Evolutionary conservation across 2,329 filamentous ascomycete genomes (phyloP).

Genomic region (Aspergillus tubingensis): DNA sequence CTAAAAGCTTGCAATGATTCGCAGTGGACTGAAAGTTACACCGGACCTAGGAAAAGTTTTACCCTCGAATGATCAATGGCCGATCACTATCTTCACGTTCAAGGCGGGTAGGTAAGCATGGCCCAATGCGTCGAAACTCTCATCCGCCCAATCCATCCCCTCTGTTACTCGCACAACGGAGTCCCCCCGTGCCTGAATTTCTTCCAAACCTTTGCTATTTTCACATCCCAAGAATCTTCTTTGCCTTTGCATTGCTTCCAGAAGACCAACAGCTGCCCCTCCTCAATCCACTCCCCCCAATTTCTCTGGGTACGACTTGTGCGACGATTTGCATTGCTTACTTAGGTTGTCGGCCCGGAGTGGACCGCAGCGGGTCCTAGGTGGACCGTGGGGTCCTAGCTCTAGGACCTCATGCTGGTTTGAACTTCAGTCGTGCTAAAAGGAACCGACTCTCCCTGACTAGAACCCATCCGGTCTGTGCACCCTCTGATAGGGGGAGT

Average conservation of each 20-base stretch:
- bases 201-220: too few relatives aligned
- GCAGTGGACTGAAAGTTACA: slow-evolving; percentile 8
- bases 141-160: not conserved
- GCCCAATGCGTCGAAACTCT: not conserved
- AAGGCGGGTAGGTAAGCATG: not conserved
- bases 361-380: slow-evolving; percentile 27
- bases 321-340: slow-evolving; percentile 28
- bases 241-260: not conserved
- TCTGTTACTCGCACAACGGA: not conserved
- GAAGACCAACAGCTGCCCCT: not conserved
- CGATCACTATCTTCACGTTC: slow-evolving; percentile 19
- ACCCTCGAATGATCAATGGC: slow-evolving; percentile 14
- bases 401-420: slow-evolving; percentile 19
- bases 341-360: slow-evolving; percentile 29
- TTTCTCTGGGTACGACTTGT: slow-evolving; percentile 3
- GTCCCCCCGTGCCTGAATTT: not conserved
- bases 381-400: slow-evolving; percentile 27
- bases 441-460: slow-evolving; percentile 12
- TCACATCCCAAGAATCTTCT: not conserved
- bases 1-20: slow-evolving; percentile 12
- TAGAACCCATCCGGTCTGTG: slow-evolving; percentile 19
- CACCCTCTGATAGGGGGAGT: slow-evolving; percentile 20
- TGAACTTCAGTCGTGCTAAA: slow-evolving; percentile 10
- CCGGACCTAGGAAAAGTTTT: slow-evolving; percentile 10
- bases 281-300: not conserved